A percentile compares a stretch with the other conserved stretches of the same genome.
These are phyloP conservation scores for Corchorus capsularis DNA, from an alignment of 345 rosid species.

Conservation along the genomic window DNA sequence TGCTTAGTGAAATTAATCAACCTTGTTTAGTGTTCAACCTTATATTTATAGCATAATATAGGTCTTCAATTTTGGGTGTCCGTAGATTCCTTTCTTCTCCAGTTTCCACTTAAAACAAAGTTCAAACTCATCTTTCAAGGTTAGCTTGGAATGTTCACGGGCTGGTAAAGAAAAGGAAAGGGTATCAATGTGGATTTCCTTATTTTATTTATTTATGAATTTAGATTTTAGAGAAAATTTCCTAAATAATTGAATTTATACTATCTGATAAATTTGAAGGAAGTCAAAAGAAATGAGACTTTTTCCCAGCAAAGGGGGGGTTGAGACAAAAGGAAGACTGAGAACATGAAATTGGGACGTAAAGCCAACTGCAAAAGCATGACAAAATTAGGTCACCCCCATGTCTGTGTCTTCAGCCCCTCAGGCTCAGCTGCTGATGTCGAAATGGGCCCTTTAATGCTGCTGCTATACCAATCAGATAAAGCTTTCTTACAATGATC, in stretches of 20 bases:
- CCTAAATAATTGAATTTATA: too few species aligned
- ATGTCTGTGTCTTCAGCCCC: not conserved
- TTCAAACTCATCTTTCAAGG: not conserved
- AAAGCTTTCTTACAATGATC: not conserved
- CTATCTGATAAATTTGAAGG: not conserved
- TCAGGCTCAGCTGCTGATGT: not conserved
- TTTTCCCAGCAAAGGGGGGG: not conserved
- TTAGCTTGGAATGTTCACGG: not conserved
- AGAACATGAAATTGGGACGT: not conserved
- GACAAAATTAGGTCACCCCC: slow-evolving; percentile 1
- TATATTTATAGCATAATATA: too few species aligned
- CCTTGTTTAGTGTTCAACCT: too few species aligned
- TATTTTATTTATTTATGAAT: too few species aligned
- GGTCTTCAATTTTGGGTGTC: too few species aligned
- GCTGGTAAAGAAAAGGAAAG: not conserved
- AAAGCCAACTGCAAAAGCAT: slow-evolving; percentile 8
- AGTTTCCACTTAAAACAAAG: not conserved
- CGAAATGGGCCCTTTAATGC: not conserved
- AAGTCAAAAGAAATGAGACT: not conserved
- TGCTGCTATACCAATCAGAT: not conserved
- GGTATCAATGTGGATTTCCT: not conserved
- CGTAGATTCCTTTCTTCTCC: not conserved
- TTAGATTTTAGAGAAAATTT: not conserved
- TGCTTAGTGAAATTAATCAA: too few species aligned
- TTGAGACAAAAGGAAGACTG: slow-evolving; percentile 5